Evolutionary conservation across 2,329 filamentous ascomycete species (phyloP), one percentile per base, ranked within the genome.

Genomic region (Penicillium sp.): DNA sequence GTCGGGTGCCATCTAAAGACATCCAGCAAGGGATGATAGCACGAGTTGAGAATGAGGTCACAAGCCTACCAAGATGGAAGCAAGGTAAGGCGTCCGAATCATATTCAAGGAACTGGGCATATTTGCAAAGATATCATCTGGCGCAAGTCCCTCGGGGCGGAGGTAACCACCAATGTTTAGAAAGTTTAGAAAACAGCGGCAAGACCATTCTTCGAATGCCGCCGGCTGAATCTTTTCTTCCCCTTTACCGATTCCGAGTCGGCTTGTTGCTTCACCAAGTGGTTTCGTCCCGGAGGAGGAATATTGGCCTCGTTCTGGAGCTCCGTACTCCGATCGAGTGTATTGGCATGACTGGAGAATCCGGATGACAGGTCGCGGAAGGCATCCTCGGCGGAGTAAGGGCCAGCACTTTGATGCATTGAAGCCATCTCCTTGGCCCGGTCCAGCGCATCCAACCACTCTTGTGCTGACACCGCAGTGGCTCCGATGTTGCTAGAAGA

Each of bases 121-220:
- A 3, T 17, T 15, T 51, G 30, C 17, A 15, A 30, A 19, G 22
- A 35, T 22, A 22, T 19, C 28, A 51, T 35, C 28, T 13, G 13
- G 15, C 22, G 17, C 24, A 26, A 28, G 13, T 28, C 44, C 10
- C 22, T 45, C 4, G 9, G 4, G 15, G 13, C 22, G 8, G 26
- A 30, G 37, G 35, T 28, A 53, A 22, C 53, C 33, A 51, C 45
- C 22, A n/a, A 49, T 24, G 24, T 61, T 78, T 77, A 96, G 75
- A 97, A 97, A 54, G 17, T 61, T 78, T 77, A 96, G 75, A 97
- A 97, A 55, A 92, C 91, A 53, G 93, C 91, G 30, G 92, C 92
- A 53, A 97, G 85, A n/a, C 94, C 93, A 76, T 92, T 97, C 80
- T 96, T 96, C 17, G 91, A 96, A 79, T 97, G 92, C 69, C 94